Base-by-base conservation (phyloP, 78 protist species). In the Pigoraptor vietnamica region DNA sequence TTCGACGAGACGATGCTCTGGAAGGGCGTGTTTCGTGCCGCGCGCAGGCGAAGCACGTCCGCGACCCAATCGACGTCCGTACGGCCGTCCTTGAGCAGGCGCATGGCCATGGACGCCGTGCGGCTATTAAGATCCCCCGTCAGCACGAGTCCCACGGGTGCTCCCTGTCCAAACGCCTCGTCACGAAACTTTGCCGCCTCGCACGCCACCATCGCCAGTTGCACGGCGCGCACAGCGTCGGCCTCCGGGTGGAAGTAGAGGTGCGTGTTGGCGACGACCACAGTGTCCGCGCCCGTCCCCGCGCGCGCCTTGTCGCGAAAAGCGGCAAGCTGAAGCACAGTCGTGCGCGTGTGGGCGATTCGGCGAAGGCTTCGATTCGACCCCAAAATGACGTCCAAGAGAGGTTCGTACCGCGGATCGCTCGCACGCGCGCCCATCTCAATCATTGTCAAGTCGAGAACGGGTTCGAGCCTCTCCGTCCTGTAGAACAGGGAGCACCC, bases 241-340 rank as follows among this genome's bases (percentile, higher is more conserved):
- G 88, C 88, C 88, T 35, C 25, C 38, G 39, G 38, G 33, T 83
- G 88, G 38, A 83, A 83, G 38, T 35, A 83, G 23, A 83, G 38
- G 38, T 83, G 88, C 39, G 88, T 83, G 88, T 83, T 83, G 88
- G 88, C 88, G 38, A 34, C 88, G 25, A 32, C 2, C 39, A 83
- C 88, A 6, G 33, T 0, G 35, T 24, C 23, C 24, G 2, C 25
- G n/a, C 37, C 23, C 2, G 35, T 9, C 34, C 38, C 39, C 39
- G 35, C 38, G 39, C 39, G 35, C 39, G 88, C 9, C 39, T n/a
- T 19, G 23, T 35, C 38, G 23, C 32, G 9, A 25, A 79, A 25
- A 14, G 21, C 32, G n/a, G n/a, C 84, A 48, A 48, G 14, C 84
- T 83, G 88, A 9, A 83, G 23, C 29, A 48, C 67, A 14, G 67